These are phyloP conservation scores for Colletotrichum zoysiae DNA, from an alignment of 2,329 filamentous ascomycete genomes.

Conservation along the genomic window DNA sequence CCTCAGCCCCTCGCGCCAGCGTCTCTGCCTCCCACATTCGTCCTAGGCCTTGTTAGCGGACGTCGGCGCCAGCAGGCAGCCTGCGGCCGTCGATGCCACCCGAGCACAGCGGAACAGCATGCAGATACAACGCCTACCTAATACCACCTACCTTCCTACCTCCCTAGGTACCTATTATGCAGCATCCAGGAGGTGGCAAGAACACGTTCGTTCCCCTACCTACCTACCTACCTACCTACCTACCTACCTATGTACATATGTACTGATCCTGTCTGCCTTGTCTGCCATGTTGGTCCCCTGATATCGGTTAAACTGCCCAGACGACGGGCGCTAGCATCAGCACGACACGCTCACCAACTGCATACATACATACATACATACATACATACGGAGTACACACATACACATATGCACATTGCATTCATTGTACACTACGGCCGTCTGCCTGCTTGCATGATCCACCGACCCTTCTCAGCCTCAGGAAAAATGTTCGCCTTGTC, in stretches of 20 bases:
- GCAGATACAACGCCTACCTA: background rate
- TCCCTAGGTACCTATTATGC: background rate
- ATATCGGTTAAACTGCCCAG: background rate
- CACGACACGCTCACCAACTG: background rate
- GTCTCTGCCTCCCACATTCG: conserved; percentile 15
- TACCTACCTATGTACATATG: too few relatives aligned
- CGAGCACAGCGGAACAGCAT: conserved; percentile 14
- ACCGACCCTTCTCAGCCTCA: conserved; percentile 25
- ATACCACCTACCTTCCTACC: too few relatives aligned
- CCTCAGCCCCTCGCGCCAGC: conserved; percentile 1
- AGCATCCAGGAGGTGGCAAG: conserved; percentile 30
- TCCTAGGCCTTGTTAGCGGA: conserved; percentile 9
- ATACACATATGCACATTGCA: background rate
- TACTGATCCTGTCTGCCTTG: too few relatives aligned
- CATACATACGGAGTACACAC: too few relatives aligned
- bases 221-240: too few relatives aligned
- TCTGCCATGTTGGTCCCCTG: too few relatives aligned
- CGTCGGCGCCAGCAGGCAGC: background rate
- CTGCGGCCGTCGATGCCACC: background rate
- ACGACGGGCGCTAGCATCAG: background rate
- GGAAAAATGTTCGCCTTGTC: conserved; percentile 25
- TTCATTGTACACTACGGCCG: background rate
- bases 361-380: too few relatives aligned
- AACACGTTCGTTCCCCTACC: background rate
- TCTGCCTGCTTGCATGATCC: background rate